Conservation (phyloP, 1,284 basidiomycete species). For the Leccinum glutinopallens region DNA sequence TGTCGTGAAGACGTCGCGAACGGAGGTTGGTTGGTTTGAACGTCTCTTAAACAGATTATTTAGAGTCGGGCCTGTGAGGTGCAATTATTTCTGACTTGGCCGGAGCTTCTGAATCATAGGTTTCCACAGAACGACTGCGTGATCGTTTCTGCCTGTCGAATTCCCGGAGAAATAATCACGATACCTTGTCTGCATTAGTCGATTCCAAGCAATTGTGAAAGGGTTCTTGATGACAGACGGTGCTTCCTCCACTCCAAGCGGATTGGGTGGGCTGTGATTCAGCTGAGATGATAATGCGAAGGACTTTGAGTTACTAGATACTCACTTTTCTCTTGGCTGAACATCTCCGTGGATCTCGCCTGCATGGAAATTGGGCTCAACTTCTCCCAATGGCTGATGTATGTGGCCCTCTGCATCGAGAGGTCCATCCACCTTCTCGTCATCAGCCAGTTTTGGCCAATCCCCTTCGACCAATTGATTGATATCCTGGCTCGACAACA, state of each 20-base stretch:
- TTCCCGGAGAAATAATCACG: neutral
- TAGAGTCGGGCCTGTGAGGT: neutral
- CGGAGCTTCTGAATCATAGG: slow-evolving; percentile 10
- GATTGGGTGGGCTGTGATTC: slow-evolving; percentile 9
- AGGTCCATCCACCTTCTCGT: slow-evolving; percentile 31
- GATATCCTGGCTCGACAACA: slow-evolving; percentile 56
- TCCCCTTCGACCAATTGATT: slow-evolving; percentile 44
- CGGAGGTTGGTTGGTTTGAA: slow-evolving; percentile 3
- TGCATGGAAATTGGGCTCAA: slow-evolving; percentile 17
- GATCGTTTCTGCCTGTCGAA: slow-evolving; percentile 26
- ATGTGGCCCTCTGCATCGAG: slow-evolving; percentile 34
- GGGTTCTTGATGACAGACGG: slow-evolving; percentile 22
- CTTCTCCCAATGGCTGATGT: slow-evolving; percentile 29
- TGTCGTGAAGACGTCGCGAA: slow-evolving; percentile 12
- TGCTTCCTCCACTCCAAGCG: slow-evolving; percentile 3
- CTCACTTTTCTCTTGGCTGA: neutral
- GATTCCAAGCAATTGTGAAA: slow-evolving; percentile 30
- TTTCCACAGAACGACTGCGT: slow-evolving; percentile 21
- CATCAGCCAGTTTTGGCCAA: slow-evolving; percentile 35
- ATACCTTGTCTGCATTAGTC: slow-evolving; percentile 26
- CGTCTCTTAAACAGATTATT: slow-evolving; percentile 18
- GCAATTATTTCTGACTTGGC: slow-evolving; percentile 24
- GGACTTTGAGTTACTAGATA: neutral
- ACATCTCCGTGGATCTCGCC: neutral
- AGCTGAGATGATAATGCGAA: neutral